Percentiles rank a stretch among this genome's conserved stretches.
Evolutionary conservation across 2,329 filamentous ascomycete species (phyloP).

Genomic region (Clarireedia paspali): DNA sequence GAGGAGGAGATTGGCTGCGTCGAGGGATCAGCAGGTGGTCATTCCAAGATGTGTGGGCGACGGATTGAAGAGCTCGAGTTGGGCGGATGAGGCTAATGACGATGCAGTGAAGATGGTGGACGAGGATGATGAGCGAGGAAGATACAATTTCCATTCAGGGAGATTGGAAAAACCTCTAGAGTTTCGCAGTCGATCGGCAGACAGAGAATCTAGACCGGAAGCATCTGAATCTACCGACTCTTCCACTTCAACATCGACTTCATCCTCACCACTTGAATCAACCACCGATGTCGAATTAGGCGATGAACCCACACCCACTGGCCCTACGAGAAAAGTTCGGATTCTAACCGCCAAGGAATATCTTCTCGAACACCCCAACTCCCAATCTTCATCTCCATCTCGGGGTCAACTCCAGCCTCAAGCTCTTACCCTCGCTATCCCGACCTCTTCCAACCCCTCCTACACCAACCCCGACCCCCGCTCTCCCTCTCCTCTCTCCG

Average conservation of each 20-base stretch:
- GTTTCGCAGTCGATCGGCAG: no score
- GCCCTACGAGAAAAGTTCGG: neutral
- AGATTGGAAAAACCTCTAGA: no score
- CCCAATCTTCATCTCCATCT: neutral
- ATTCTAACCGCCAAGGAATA: neutral
- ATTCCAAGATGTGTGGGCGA: constrained; percentile 16
- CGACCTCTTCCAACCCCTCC: neutral
- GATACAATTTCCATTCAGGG: no score
- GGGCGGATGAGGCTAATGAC: constrained; percentile 22
- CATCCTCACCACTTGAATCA: neutral
- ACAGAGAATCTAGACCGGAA: no score
- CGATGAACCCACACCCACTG: neutral
- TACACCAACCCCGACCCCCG: neutral
- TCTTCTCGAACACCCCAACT: neutral
- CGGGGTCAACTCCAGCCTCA: neutral
- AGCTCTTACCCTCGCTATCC: neutral
- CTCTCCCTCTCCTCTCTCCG: neutral
- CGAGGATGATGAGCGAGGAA: no score
- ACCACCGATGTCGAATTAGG: neutral
- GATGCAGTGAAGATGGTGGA: neutral
- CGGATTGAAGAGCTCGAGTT: constrained; percentile 11
- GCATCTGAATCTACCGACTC: no score
- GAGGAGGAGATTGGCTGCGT: constrained; percentile 11
- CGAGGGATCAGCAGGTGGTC: constrained; percentile 13
- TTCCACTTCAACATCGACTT: neutral